A percentile compares a stretch with the other conserved stretches of the same genome.
These are phyloP conservation scores for Polychytrium aggregatum DNA, from an alignment of 192 early-diverging fungal genomes.

Conservation along the genomic window DNA sequence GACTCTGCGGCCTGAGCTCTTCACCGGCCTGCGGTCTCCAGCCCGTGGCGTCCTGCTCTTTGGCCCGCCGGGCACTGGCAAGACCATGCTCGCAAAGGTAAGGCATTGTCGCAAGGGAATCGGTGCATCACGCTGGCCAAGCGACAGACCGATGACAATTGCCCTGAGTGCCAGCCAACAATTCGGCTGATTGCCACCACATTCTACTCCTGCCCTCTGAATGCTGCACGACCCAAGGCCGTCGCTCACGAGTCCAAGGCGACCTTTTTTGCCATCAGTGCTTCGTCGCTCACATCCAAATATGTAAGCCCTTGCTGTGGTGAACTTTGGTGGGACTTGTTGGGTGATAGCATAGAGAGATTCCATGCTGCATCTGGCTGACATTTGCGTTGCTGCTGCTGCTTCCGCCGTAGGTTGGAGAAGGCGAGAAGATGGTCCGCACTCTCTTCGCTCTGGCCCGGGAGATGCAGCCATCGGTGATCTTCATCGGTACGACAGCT, in stretches of 20 bases:
- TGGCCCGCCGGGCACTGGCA: slow-evolving; percentile 45
- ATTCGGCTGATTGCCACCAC: too few species aligned
- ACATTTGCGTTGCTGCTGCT: neutral
- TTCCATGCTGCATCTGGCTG: neutral
- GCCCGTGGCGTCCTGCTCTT: slow-evolving; percentile 40
- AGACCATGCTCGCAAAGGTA: slow-evolving; percentile 47
- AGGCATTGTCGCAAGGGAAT: too few species aligned
- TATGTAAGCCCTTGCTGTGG: slow-evolving; percentile 19
- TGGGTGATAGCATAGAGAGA: neutral
- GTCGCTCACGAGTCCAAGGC: slow-evolving; percentile 39
- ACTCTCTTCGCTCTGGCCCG: slow-evolving; percentile 39
- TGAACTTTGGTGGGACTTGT: neutral
- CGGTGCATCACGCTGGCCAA: too few species aligned
- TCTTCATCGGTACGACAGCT: slow-evolving; percentile 31
- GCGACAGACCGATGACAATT: too few species aligned
- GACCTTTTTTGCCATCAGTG: slow-evolving; percentile 43
- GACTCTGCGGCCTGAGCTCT: slow-evolving; percentile 40
- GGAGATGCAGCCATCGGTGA: slow-evolving; percentile 36
- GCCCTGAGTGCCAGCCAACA: too few species aligned
- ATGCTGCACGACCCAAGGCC: too few species aligned
- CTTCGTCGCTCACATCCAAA: slow-evolving; percentile 42
- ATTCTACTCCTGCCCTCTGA: too few species aligned
- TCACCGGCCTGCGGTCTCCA: slow-evolving; percentile 39
- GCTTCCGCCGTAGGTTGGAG: slow-evolving; percentile 22
- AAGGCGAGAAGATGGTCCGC: slow-evolving; percentile 46